These are phyloP conservation scores for Suillus bovinus DNA, from an alignment of 768 basidiomycete species.

Conservation along the genomic window DNA sequence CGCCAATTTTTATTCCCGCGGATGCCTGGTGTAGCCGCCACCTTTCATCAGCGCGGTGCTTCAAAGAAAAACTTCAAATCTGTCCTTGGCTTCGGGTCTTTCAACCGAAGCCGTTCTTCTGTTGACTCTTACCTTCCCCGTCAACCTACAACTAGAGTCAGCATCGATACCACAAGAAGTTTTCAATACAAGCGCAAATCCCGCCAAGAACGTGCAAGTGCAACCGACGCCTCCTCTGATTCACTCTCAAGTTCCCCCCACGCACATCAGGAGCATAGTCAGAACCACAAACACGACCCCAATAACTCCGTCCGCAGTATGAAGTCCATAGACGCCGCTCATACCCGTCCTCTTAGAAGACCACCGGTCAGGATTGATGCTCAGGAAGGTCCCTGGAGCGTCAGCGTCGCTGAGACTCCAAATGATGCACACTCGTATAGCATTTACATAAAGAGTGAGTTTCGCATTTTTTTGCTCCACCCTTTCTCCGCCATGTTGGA, in stretches of 20 bases:
- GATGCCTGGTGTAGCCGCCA: constrained; percentile 44
- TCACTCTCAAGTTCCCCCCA: constrained; percentile 33
- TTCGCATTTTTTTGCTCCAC: constrained; percentile 21
- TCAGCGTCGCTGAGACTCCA: constrained; percentile 85
- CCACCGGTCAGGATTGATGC: constrained; percentile 64
- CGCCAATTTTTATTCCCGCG: constrained; percentile 29
- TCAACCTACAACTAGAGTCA: constrained; percentile 38
- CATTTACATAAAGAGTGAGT: constrained; percentile 89
- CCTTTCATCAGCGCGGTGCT: constrained; percentile 33
- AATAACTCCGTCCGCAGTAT: constrained; percentile 37
- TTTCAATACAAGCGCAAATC: constrained; percentile 38
- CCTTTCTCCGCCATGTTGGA: constrained; percentile 20
- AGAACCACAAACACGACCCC: constrained; percentile 14
- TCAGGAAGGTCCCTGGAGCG: constrained; percentile 83
- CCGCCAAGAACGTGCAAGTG: constrained; percentile 36
- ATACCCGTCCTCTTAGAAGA: constrained; percentile 43
- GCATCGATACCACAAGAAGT: constrained; percentile 44
- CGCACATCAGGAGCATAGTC: constrained; percentile 24
- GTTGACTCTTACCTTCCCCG: constrained; percentile 27
- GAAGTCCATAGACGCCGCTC: constrained; percentile 44
- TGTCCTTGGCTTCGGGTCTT: constrained; percentile 46
- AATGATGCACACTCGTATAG: constrained; percentile 69
- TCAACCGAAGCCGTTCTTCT: constrained; percentile 34
- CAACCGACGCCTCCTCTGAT: constrained; percentile 38
- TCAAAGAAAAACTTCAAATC: constrained; percentile 49